These are phyloP conservation scores for Corynespora cassiicola DNA, from an alignment of 2,329 filamentous ascomycete genomes.

Conservation along the genomic window DNA sequence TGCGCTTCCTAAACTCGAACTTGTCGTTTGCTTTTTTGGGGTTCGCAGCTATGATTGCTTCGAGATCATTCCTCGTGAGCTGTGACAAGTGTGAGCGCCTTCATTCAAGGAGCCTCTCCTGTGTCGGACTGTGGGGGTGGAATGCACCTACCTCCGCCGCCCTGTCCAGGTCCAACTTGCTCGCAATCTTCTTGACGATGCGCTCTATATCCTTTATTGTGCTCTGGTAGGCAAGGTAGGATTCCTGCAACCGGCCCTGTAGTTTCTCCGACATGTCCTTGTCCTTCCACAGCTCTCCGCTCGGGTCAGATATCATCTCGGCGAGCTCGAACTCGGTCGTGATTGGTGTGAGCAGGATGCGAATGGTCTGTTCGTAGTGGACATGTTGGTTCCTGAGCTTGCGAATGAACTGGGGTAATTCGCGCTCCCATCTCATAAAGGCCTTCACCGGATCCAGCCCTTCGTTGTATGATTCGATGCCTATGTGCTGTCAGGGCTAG, in stretches of 20 bases:
- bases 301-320: slow-evolving; percentile 41
- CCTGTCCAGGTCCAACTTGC: slow-evolving; percentile 44
- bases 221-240: slow-evolving; percentile 41
- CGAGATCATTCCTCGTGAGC: slow-evolving; percentile 43
- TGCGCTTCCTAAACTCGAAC: slow-evolving; percentile 43
- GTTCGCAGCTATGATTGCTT: slow-evolving; percentile 41
- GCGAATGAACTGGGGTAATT: slow-evolving; percentile 42
- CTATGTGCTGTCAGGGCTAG: slow-evolving; percentile 13
- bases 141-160: slow-evolving; percentile 32
- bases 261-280: slow-evolving; percentile 33
- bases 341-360: slow-evolving; percentile 43
- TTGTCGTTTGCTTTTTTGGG: slow-evolving; percentile 37
- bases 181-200: slow-evolving; percentile 43
- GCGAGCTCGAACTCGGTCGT: slow-evolving; percentile 43
- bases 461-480: slow-evolving; percentile 46
- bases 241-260: slow-evolving; percentile 39
- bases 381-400: slow-evolving; percentile 46
- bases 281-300: slow-evolving; percentile 40
- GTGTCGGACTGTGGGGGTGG: not conserved
- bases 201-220: slow-evolving; percentile 44
- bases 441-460: slow-evolving; percentile 48
- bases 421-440: slow-evolving; percentile 43
- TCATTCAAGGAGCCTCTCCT: slow-evolving; percentile 10
- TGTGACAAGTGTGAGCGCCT: slow-evolving; percentile 24
- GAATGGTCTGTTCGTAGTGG: slow-evolving; percentile 44